Base-by-base conservation (phyloP, 352 stramenopile genomes). In the Globisporangium iwayamae region DNA sequence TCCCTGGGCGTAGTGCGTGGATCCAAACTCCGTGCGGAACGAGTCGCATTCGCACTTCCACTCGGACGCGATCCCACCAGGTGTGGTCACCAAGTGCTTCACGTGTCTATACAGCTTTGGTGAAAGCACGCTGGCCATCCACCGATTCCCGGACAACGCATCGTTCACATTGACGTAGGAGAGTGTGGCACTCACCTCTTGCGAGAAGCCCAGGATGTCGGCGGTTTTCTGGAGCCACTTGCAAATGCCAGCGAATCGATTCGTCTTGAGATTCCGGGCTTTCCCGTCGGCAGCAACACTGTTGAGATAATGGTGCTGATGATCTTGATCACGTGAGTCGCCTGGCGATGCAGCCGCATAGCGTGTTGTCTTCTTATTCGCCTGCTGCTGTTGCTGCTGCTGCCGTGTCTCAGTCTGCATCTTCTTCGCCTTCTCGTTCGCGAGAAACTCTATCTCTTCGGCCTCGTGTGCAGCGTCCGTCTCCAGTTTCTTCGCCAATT, bases 1-100 rank as follows among this genome's bases (percentile, higher is more conserved):
- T 3, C 38, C 32, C 28, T 62, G 56, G 2, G 56, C 70, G 38
- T 78, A 73, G 10, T 48, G 69, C 4, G 68, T 69, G 2, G 51
- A 60, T 4, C 69, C 70, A 73, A 90, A 90, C 52, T 90, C 81
- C 13, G 72, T 60, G n/a, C 81, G 76, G 32, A 90, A 72, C 18
- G 75, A 85, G 9, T 87, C 81, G 22, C 71, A 69, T 51, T 63
- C 56, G 4, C 55, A 54, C 56, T 82, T 88, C 81, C 79, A 90
- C 45, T 82, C 67, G 5, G 38, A 56, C n/a, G 79, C 77, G 16
- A 87, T 51, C 0, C 64, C 72, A 9, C 81, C 81, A 2, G 76
- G 62, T 11, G 62, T 75, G 2, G 70, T 61, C 2, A 86, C 25
- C 13, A 85, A 50, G 30, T 72, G 53, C 34, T 71, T 69, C 3